Evolutionary conservation across 2,329 filamentous ascomycete species (phyloP), one percentile per base, ranked within the genome.

Genomic region (Monosporascus sp.): DNA sequence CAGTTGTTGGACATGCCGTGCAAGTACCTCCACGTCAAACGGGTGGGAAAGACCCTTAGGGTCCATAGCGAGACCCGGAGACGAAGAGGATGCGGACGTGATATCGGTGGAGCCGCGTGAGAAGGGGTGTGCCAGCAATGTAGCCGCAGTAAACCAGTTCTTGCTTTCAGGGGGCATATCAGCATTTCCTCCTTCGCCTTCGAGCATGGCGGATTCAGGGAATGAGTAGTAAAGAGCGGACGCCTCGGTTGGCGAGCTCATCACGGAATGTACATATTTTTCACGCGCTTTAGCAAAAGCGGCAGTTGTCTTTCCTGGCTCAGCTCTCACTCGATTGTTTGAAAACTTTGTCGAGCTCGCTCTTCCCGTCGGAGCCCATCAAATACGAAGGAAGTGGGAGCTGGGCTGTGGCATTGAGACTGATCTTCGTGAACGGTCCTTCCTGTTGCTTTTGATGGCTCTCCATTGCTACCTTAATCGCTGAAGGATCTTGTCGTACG

Each of bases 91-190:
- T 9, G 52, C 14, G 2, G 16, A 22, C 9, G 17, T 16, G 37
- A 54, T 38, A 20, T 54, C 49, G 37, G 37, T 37, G 9, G 53
- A 54, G 27, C 56, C 56, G 5, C 56, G 51, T n/a, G 51, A 54
- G 16, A 58, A 50, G 4, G 54, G 54, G 22, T 54, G 51, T 4
- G 56, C 40, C 17, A 55, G 51, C 8, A 44, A 14, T 31, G 27
- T 31, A 8, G 27, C 27, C 27, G 27, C 9, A 5, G 27, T 31
- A 31, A 31, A 31, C 9, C 27, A 31, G 9, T 5, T 31, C 27
- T 31, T 31, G 9, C 27, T 31, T 31, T 11, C 27, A 5, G 9
- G 9, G 9, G 9, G 9, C 1, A 31, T 31, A 31, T 31, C 27
- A 31, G 27, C 27, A 9, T 11, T 31, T 5, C 27, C 27, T 14